phyloP scores from a whole-genome alignment of 805 yeast species.

The Wickerhamomyces pijperi region DNA sequence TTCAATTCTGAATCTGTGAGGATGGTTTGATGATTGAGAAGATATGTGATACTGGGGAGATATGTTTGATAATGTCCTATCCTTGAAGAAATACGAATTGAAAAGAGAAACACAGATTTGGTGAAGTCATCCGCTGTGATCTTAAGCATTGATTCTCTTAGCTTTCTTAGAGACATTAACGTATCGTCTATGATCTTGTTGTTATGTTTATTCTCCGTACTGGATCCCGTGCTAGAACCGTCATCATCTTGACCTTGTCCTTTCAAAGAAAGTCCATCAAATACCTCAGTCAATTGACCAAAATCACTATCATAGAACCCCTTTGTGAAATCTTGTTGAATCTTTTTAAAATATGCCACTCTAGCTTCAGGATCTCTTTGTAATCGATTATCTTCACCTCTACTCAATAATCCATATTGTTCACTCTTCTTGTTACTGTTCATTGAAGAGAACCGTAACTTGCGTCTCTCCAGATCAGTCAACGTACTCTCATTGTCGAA shows the following conservation, averaged over 20 bases:
- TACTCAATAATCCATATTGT: conserved; percentile 46
- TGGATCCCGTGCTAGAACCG: no score
- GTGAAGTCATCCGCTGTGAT: conserved; percentile 29
- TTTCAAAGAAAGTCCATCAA: neutral
- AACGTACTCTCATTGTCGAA: conserved; percentile 6
- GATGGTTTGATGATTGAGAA: no score
- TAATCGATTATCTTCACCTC: conserved; percentile 45
- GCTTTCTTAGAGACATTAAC: conserved; percentile 29
- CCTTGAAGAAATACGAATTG: conserved; percentile 35
- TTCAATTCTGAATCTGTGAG: no score
- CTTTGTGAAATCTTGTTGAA: conserved; percentile 18
- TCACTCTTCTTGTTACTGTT: conserved; percentile 15
- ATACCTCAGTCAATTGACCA: conserved; percentile 1
- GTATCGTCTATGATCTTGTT: conserved; percentile 17
- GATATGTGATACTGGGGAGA: conserved; percentile 37
- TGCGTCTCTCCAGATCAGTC: conserved; percentile 18
- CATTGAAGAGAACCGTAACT: conserved; percentile 21
- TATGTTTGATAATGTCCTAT: conserved; percentile 47
- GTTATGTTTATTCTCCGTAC: conserved; percentile 1
- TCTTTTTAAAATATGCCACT: conserved; percentile 25
- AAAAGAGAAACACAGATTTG: conserved; percentile 35
- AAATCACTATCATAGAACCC: neutral
- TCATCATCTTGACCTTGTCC: no score
- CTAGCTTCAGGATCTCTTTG: conserved; percentile 34
- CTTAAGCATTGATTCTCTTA: conserved; percentile 43